Conservation (phyloP, 225 moss, liverwort and hornwort genomes). For the Pleurozium schreberi region DNA sequence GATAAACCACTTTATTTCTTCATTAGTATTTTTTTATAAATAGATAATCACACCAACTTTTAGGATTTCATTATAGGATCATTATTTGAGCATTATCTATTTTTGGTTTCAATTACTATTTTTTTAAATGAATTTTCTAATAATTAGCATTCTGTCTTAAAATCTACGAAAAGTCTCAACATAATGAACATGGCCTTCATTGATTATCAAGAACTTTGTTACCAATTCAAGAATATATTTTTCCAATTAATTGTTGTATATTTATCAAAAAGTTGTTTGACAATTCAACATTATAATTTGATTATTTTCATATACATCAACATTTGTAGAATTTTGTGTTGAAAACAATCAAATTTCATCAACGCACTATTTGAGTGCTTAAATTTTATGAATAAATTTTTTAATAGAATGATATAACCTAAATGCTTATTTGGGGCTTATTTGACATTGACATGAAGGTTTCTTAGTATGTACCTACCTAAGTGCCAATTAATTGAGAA, state of each 20-base stretch:
- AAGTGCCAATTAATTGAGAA: not conserved
- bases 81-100: too few species aligned
- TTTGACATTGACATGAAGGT: not conserved
- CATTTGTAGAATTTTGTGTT: not conserved
- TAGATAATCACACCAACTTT: too few species aligned
- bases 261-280: not conserved
- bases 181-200: too few species aligned
- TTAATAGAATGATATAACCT: not conserved
- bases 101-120: too few species aligned
- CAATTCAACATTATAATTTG: not conserved
- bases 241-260: not conserved
- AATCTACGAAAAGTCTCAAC: too few species aligned
- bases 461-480: not conserved
- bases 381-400: not conserved
- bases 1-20: too few species aligned
- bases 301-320: not conserved
- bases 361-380: rapidly evolving
- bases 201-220: not conserved
- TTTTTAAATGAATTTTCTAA: too few species aligned
- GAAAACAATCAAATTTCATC: not conserved
- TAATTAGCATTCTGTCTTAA: too few species aligned
- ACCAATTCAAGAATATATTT: not conserved
- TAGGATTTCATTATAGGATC: too few species aligned
- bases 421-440: not conserved
- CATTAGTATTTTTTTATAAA: too few species aligned